Evolutionary conservation across 2,329 filamentous ascomycete genomes (phyloP).

Genomic region (Trichoderma sp.): DNA sequence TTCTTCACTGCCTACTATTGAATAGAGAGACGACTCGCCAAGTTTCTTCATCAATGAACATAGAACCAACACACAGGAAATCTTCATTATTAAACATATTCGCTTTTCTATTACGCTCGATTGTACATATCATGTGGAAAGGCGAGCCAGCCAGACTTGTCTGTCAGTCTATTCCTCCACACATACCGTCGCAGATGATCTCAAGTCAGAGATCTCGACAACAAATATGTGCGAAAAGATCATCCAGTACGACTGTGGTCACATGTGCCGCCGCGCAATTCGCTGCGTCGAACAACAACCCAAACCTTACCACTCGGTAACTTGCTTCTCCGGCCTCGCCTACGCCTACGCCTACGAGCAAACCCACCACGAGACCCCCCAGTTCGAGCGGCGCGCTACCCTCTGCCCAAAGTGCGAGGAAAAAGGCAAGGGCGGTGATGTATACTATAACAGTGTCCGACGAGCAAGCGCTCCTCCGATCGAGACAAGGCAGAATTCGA

Average conservation of each 20-base stretch:
- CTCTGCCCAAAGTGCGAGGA: conserved; percentile 4
- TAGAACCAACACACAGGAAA: background rate
- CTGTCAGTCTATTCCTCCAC: background rate
- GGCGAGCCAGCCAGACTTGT: background rate
- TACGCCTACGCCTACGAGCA: background rate
- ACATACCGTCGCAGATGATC: background rate
- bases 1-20: background rate
- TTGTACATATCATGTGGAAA: background rate
- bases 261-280: conserved; percentile 20
- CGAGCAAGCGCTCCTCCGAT: background rate
- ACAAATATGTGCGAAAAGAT: conserved; percentile 27
- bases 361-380: background rate
- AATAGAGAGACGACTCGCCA: too few relatives aligned
- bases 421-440: background rate
- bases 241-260: conserved; percentile 24
- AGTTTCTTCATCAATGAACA: background rate
- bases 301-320: background rate
- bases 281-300: background rate
- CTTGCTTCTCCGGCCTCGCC: background rate
- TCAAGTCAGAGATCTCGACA: background rate
- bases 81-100: background rate
- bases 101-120: background rate
- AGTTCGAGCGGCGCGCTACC: background rate
- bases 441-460: background rate
- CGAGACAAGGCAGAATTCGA: background rate